Base-by-base conservation (phyloP, 202 grass and related monocot genomes). In the Schoenoplectus triqueter region DNA sequence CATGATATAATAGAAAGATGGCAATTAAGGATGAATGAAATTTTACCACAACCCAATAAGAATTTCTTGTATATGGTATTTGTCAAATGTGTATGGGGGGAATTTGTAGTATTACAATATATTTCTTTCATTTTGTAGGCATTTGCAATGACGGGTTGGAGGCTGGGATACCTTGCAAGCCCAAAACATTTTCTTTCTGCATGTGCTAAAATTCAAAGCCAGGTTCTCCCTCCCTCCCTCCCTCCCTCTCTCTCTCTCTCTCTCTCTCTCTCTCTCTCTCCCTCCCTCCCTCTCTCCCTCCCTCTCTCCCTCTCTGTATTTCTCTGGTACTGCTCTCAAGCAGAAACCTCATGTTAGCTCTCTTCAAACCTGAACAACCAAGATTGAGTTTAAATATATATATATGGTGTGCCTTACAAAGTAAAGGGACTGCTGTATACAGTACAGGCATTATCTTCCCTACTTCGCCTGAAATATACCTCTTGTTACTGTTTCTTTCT, bases 111-210 rank as follows among this genome's bases (percentile, higher is more conserved):
- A 44, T 44, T 60, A n/a, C 5, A 10, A 17, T 50, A 82, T 7
- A 39, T 82, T 31, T 31, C n/a, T 66, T 52, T 63, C 52, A 13
- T 80, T 90, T 87, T 85, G 4, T 68, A 97, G 94, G 94, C 92
- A 87, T 97, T 97, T 92, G 94, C 94, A 72, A 97, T 94, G 94
- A 97, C 92, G 44, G 94, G 94, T 68, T 97, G 92, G 94, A 83
- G 94, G 89, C 94, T 97, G 39, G 94, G 94, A 73, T 97, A 97
- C 66, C 87, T 97, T 85, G 94, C 94, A 72, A 85, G 88, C 84
- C 92, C 92, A 46, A 94, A 92, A 84, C 88, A 97, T 89, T 97
- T 94, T 80, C 81, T 94, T 10, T 81, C 92, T 80, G 92, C 94
- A 39, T 97, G 92, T 84, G 92, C 90, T 87, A 97, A 97, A 83